These are phyloP conservation scores for Pseudohyphozyma bogoriensis DNA, from an alignment of 768 basidiomycete species.

Conservation along the genomic window DNA sequence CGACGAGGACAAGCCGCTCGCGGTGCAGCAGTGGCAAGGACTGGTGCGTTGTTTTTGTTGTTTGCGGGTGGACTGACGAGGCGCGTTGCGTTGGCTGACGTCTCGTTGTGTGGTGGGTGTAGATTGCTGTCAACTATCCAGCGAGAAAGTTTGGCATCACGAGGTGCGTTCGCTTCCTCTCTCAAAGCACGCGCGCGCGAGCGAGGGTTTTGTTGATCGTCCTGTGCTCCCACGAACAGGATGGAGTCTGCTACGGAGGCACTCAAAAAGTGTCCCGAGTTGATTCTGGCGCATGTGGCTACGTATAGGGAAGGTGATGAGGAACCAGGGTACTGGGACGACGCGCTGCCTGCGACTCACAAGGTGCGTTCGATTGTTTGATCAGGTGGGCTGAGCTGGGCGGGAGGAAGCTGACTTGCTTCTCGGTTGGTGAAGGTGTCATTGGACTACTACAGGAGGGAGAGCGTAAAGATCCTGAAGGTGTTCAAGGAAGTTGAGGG, in stretches of 20 bases:
- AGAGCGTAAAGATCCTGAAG: conserved; percentile 74
- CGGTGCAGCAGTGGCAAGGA: conserved; percentile 77
- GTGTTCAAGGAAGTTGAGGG: conserved; percentile 66
- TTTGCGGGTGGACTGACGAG: not conserved
- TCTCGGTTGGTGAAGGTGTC: too few species aligned
- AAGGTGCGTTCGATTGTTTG: conserved; percentile 51
- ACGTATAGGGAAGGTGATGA: conserved; percentile 80
- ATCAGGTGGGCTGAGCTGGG: not conserved
- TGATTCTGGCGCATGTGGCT: conserved; percentile 82
- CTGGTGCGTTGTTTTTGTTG: too few species aligned
- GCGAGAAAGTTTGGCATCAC: conserved; percentile 87
- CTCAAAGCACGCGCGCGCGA: too few species aligned
- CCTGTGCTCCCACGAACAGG: too few species aligned
- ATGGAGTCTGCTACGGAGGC: conserved; percentile 57
- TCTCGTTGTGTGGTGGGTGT: conserved; percentile 15
- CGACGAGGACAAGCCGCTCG: conserved; percentile 51
- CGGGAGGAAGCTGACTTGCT: not conserved
- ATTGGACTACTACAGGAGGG: conserved; percentile 81
- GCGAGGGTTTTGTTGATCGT: too few species aligned
- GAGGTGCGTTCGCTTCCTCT: too few species aligned
- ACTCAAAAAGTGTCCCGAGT: conserved; percentile 69
- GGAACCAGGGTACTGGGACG: conserved; percentile 85
- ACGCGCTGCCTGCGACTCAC: conserved; percentile 78
- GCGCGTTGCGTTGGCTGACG: not conserved
- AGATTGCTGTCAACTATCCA: conserved; percentile 93